Evolutionary conservation across 306 rosid species (phyloP).

Genomic region (Quercus wislizeni): DNA sequence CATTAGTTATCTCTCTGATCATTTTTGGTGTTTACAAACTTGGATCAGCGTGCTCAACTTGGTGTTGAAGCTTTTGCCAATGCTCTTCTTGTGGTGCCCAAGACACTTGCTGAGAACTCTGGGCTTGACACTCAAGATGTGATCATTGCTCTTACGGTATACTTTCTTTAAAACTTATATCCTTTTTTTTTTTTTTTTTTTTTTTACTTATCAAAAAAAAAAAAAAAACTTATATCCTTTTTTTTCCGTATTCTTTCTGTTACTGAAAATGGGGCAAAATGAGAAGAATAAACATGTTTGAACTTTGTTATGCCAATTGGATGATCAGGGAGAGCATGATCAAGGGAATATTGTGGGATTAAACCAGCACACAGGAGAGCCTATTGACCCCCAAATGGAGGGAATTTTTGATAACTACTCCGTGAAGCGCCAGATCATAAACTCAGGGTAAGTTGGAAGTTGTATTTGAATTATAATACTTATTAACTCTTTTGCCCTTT

Average conservation of each 20-base stretch:
- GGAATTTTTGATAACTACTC: conserved; percentile 95
- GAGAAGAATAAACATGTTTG: neutral
- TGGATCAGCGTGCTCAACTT: conserved; percentile 92
- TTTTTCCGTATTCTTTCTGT: neutral
- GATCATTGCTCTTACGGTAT: conserved; percentile 79
- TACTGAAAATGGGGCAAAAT: neutral
- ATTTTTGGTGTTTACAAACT: conserved; percentile 16
- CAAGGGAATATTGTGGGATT: conserved; percentile 79
- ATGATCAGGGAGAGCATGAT: conserved; percentile 90
- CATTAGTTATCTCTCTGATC: neutral
- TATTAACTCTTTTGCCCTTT: neutral
- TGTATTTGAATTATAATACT: neutral
- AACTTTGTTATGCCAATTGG: conserved; percentile 6
- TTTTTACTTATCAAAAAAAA: no score
- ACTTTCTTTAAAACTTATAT: neutral
- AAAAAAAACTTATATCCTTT: neutral
- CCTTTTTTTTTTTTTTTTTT: neutral
- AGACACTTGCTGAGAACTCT: conserved; percentile 94
- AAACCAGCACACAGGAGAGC: conserved; percentile 87
- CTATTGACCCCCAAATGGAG: conserved; percentile 89
- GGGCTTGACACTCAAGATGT: conserved; percentile 97
- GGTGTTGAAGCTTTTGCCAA: conserved; percentile 95
- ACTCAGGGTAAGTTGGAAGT: conserved; percentile 69
- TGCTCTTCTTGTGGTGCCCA: conserved; percentile 97
- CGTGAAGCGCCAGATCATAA: conserved; percentile 92